Evolutionary conservation across 1,284 basidiomycete species (phyloP).

Genomic region (Coniferiporia weirii): DNA sequence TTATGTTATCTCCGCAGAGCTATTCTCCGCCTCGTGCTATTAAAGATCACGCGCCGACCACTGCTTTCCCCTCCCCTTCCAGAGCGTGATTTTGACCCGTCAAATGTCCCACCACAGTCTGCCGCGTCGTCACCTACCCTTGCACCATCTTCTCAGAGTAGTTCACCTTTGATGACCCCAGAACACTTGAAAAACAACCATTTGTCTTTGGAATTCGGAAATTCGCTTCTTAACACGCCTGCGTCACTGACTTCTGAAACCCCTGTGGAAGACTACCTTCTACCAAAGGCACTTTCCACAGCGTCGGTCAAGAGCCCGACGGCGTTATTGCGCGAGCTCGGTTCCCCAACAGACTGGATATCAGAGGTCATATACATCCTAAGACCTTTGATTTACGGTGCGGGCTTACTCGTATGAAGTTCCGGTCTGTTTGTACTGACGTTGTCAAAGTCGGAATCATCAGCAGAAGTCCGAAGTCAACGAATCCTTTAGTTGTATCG

Average conservation of each 20-base stretch:
- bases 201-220: constrained; percentile 50
- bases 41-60: constrained; percentile 71
- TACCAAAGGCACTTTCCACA: constrained; percentile 72
- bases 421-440: background rate
- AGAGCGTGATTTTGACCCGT: constrained; percentile 79
- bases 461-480: constrained; percentile 30
- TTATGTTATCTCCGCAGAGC: constrained; percentile 43
- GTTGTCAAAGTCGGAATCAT: constrained; percentile 31
- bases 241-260: constrained; percentile 45
- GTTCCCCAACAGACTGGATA: constrained; percentile 65
- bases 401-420: constrained; percentile 17
- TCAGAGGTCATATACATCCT: constrained; percentile 62
- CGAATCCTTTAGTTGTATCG: constrained; percentile 51
- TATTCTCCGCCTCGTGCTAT: constrained; percentile 61
- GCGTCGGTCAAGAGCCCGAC: constrained; percentile 64
- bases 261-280: constrained; percentile 67
- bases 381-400: constrained; percentile 72
- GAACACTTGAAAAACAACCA: constrained; percentile 76
- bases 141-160: constrained; percentile 45
- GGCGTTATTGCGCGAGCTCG: constrained; percentile 54
- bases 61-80: constrained; percentile 73
- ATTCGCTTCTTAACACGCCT: constrained; percentile 51
- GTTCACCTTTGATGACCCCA: constrained; percentile 53
- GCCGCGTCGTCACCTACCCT: constrained; percentile 51
- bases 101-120: constrained; percentile 53